phyloP scores from a whole-genome alignment of 2,329 filamentous ascomycete species.

The Pseudocercospora musae region DNA sequence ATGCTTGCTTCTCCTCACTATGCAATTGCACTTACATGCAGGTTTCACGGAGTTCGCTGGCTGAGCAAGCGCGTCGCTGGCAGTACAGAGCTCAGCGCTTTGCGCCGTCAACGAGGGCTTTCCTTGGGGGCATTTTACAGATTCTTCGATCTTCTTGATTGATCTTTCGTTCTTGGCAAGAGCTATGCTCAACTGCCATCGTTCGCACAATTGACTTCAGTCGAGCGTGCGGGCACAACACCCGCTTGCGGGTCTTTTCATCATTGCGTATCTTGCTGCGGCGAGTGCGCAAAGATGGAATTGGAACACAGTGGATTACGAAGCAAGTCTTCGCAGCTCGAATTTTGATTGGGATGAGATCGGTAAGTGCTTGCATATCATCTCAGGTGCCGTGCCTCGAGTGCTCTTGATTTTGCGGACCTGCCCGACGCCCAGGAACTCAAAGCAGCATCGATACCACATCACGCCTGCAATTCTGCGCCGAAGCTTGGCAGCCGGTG shows the following conservation, averaged over 20 bases:
- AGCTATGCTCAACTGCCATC: not conserved
- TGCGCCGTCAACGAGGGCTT: not conserved
- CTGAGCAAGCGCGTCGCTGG: not conserved
- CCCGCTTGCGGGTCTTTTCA: constrained; percentile 5
- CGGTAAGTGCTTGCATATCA: not conserved
- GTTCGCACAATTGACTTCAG: not conserved
- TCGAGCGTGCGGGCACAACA: not conserved
- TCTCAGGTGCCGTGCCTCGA: not conserved
- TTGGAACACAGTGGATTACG: too few species aligned
- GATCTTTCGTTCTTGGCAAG: not conserved
- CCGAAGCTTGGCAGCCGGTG: not conserved
- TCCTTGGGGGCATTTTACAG: not conserved
- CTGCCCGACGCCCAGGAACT: too few species aligned
- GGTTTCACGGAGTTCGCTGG: not conserved
- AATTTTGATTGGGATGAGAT: not conserved
- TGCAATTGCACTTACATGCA: not conserved
- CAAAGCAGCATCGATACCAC: too few species aligned
- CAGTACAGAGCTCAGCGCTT: not conserved
- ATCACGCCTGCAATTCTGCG: too few species aligned
- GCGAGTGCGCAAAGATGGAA: not conserved
- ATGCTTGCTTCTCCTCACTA: not conserved
- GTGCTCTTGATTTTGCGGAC: not conserved
- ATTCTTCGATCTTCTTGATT: not conserved
- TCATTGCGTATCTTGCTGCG: not conserved
- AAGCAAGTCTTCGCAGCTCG: not conserved